Evolutionary conservation across 441 rosid genomes (phyloP), one percentile per base, ranked within the genome.

Genomic region (Adansonia madagascariensis): DNA sequence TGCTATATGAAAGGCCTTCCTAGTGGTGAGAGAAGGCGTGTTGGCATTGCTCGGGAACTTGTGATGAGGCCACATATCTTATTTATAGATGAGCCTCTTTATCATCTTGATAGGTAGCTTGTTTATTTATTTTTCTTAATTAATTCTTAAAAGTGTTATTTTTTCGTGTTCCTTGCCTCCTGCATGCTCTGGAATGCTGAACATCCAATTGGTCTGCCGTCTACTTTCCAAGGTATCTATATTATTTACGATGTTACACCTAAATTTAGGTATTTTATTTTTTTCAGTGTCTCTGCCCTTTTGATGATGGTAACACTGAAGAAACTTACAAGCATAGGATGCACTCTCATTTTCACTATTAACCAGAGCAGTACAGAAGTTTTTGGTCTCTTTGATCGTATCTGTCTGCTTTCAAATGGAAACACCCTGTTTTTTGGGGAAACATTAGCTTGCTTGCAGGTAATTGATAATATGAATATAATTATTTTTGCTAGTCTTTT

Each of bases 391-490:
- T 96, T 94, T 86, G 99, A 95, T 83, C 87, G 97, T 75, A 95
- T 95, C 77, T 94, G 99, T 80, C 93, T 95, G 70, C 91, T 95
- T 73, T 95, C 98, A 56, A 92, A 95, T 87, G 99, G 99, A 81
- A 95, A 94, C 80, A 94, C 93, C 0, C 88, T 94, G 78, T 95
- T 95, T 86, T 95, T 95, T 78, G 98, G 98, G 52, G 99, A 95
- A 89, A 96, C 99, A 31, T 84, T 96, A 75, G 94, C 99, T 78
- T 96, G 99, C 90, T 86, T 96, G 87, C 98, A 96, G 96, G 99
- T 94, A 81, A 74, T 69, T 41, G 57, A 59, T 72, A 11, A 46
- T 39, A 47, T 63, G 9, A 73, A 31, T 57, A 46, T 67, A 61
- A 65, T 62, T 71, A 62, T 67, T 74, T 47, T 46, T 79, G 56